A percentile compares a stretch with the other conserved stretches of the same genome.
These are phyloP conservation scores for Chrysoporthe deuterocubensis DNA, from an alignment of 2,329 filamentous ascomycete species.

Conservation along the genomic window DNA sequence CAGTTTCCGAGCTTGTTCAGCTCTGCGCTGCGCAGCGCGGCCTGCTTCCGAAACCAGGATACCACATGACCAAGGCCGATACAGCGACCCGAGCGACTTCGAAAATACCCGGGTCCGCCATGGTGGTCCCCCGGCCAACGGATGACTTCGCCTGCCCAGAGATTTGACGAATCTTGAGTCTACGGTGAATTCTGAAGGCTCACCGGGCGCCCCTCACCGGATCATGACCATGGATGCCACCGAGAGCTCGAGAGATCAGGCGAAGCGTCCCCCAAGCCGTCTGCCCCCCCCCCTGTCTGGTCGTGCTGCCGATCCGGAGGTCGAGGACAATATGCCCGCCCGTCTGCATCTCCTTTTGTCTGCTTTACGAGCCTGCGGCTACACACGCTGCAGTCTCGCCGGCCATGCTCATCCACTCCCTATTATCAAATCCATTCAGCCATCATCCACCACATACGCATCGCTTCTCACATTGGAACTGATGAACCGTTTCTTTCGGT, in stretches of 20 bases:
- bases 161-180: not conserved
- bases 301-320: not conserved
- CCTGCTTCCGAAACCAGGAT: not conserved
- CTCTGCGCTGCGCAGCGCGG: not conserved
- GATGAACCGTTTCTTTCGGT: conserved; percentile 4
- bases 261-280: not conserved
- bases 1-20: not conserved
- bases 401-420: not conserved
- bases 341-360: not conserved
- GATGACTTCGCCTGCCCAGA: not conserved
- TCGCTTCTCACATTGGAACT: conserved; percentile 1
- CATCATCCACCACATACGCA: not conserved
- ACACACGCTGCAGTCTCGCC: not conserved
- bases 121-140: not conserved
- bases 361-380: not conserved
- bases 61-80: conserved; percentile 2
- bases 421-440: not conserved
- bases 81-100: not conserved
- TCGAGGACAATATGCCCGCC: not conserved
- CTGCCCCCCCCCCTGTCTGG: not conserved
- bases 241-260: not conserved
- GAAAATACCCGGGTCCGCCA: not conserved
- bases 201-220: not conserved
- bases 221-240: not conserved
- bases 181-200: not conserved